A percentile compares a stretch with the other conserved stretches of the same genome.
Evolutionary conservation across 805 yeast species (phyloP).

Genomic region (Blastobotrys attinorum): DNA sequence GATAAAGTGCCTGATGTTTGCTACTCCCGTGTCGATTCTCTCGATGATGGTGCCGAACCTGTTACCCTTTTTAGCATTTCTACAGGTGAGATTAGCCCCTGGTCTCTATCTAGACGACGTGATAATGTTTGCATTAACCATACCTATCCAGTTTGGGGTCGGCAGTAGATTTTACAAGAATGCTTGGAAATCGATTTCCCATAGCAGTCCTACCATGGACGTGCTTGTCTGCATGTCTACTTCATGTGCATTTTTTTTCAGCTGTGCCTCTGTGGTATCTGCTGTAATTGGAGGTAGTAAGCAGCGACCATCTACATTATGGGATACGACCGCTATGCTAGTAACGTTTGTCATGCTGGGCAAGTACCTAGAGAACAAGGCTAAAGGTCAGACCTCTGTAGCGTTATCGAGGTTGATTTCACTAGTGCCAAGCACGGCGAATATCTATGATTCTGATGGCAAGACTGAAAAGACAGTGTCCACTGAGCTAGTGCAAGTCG

Average conservation of each 20-base stretch:
- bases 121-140: slow-evolving; percentile 47
- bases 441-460: slow-evolving; percentile 32
- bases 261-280: slow-evolving; percentile 51
- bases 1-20: slow-evolving; percentile 43
- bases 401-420: slow-evolving; percentile 77
- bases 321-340: slow-evolving; percentile 84
- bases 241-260: slow-evolving; percentile 65
- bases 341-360: slow-evolving; percentile 81
- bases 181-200: slow-evolving; percentile 55
- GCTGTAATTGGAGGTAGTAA: slow-evolving; percentile 23
- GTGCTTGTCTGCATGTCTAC: slow-evolving; percentile 80
- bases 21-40: slow-evolving; percentile 49
- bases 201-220: slow-evolving; percentile 84
- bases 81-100: slow-evolving; percentile 36
- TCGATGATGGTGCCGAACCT: slow-evolving; percentile 35
- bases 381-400: slow-evolving; percentile 88
- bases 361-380: slow-evolving; percentile 82
- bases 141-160: slow-evolving; percentile 57
- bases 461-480: slow-evolving; percentile 40
- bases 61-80: slow-evolving; percentile 25
- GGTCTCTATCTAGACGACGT: slow-evolving; percentile 64
- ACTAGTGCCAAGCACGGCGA: slow-evolving; percentile 70
- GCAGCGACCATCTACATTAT: slow-evolving; percentile 58
- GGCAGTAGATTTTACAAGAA: slow-evolving; percentile 63
- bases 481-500: slow-evolving; percentile 67